phyloP scores from a whole-genome alignment of 495 filamentous ascomycete genomes.

The Staphylotrichum tortipilum region DNA sequence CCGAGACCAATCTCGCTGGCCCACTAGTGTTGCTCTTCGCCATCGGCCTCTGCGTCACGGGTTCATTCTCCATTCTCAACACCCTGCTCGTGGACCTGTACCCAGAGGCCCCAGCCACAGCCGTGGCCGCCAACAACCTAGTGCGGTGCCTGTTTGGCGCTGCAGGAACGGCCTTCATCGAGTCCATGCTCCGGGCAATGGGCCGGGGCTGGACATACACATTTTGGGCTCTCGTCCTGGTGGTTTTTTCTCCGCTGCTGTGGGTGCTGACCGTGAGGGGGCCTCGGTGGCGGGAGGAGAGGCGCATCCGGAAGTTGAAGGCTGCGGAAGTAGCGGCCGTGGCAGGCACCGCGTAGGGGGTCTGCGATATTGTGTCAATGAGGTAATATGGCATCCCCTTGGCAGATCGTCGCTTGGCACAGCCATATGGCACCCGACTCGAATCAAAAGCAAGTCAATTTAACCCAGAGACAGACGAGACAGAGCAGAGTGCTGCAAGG shows the following conservation, averaged over 20 bases:
- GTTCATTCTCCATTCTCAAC: conserved; percentile 43
- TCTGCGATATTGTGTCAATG: too few relatives aligned
- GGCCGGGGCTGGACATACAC: conserved; percentile 43
- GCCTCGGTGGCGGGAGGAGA: conserved; percentile 34
- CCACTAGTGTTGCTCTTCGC: conserved; percentile 50
- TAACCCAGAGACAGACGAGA: neutral
- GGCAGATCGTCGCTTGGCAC: too few relatives aligned
- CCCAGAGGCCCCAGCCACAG: conserved; percentile 37
- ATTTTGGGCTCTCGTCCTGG: conserved; percentile 32
- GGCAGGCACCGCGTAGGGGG: too few relatives aligned
- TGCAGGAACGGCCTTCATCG: conserved; percentile 35
- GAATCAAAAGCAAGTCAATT: neutral
- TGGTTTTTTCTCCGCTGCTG: conserved; percentile 29
- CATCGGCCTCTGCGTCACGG: conserved; percentile 44
- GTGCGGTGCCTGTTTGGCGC: conserved; percentile 39
- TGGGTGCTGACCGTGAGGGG: conserved; percentile 32
- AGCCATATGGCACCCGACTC: too few relatives aligned
- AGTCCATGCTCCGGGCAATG: conserved; percentile 33
- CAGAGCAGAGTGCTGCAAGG: too few relatives aligned
- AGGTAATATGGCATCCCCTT: too few relatives aligned
- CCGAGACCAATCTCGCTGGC: conserved; percentile 36
- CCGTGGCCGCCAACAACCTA: conserved; percentile 41
- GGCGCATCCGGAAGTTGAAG: conserved; percentile 23
- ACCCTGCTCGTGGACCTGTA: conserved; percentile 41
- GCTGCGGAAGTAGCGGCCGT: neutral